phyloP scores from a whole-genome alignment of 2,329 filamentous ascomycete species.

The Trichophyton schoenleinii region DNA sequence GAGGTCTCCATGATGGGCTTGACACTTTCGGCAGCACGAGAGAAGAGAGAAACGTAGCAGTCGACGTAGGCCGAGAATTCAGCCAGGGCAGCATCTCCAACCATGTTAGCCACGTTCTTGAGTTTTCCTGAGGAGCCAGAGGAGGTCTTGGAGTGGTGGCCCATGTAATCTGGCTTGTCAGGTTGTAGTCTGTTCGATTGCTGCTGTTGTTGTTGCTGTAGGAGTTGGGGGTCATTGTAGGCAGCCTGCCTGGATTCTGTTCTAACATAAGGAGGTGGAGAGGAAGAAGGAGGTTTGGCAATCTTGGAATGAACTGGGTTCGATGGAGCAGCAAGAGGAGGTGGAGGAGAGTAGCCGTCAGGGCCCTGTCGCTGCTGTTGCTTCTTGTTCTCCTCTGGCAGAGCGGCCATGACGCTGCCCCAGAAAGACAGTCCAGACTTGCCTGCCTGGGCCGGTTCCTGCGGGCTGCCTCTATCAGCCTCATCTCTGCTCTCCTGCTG shows the following conservation, averaged over 20 bases:
- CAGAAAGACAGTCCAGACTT: slow-evolving; percentile 10
- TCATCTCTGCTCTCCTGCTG: background rate
- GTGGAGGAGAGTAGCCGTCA: background rate
- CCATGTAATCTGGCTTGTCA: background rate
- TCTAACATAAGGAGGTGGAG: background rate
- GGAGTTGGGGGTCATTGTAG: background rate
- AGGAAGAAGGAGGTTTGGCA: background rate
- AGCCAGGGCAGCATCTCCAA: slow-evolving; percentile 53
- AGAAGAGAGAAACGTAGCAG: slow-evolving; percentile 64
- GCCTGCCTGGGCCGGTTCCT: background rate
- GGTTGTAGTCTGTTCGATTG: background rate
- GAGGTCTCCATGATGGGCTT: slow-evolving; percentile 52
- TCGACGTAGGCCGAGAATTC: slow-evolving; percentile 59
- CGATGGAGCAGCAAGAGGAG: background rate
- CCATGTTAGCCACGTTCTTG: slow-evolving; percentile 29
- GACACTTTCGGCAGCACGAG: slow-evolving; percentile 61
- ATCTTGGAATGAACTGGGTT: background rate
- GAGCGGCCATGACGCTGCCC: slow-evolving; percentile 10
- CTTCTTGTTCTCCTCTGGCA: slow-evolving; percentile 9
- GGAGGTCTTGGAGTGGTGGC: background rate
- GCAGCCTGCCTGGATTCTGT: background rate
- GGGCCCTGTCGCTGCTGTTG: background rate
- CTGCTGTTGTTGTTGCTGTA: background rate
- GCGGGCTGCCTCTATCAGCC: background rate
- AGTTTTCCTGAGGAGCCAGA: slow-evolving; percentile 20